These are phyloP conservation scores for Neurospora pannonica DNA, from an alignment of 495 filamentous ascomycete genomes.

Conservation along the genomic window DNA sequence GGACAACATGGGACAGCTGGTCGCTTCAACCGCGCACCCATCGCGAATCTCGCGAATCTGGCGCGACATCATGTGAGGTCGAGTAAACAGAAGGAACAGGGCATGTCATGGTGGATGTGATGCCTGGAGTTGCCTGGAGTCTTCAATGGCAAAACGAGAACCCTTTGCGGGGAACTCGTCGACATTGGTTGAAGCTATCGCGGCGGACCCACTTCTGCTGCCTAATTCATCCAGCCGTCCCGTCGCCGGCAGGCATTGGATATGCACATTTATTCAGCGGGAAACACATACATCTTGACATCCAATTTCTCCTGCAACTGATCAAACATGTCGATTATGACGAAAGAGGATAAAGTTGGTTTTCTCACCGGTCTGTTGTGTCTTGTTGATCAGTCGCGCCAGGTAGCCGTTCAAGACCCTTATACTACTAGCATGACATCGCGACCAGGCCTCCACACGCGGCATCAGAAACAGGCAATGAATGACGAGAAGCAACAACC, in stretches of 20 bases:
- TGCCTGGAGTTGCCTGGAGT: not conserved
- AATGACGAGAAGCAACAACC: not conserved
- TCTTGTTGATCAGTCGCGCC: not conserved
- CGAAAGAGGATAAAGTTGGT: not conserved
- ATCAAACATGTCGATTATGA: not conserved
- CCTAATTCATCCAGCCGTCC: not conserved
- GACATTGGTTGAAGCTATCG: not conserved
- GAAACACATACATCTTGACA: not conserved
- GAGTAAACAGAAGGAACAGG: not conserved
- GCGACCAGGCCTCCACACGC: not conserved
- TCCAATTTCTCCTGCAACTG: not conserved
- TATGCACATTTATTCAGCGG: not conserved
- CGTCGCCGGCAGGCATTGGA: not conserved
- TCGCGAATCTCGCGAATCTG: not conserved
- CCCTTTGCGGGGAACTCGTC: not conserved
- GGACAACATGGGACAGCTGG: not conserved
- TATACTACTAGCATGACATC: not conserved
- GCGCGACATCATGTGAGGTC: not conserved
- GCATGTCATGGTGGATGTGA: not conserved
- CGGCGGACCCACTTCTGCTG: not conserved
- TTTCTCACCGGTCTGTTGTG: not conserved
- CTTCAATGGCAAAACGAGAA: too few species aligned
- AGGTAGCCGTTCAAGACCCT: not conserved
- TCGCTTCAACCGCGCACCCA: not conserved
- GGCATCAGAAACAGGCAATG: not conserved